Conservation (phyloP, 345 rosid genomes). For the Populus euphratica region DNA sequence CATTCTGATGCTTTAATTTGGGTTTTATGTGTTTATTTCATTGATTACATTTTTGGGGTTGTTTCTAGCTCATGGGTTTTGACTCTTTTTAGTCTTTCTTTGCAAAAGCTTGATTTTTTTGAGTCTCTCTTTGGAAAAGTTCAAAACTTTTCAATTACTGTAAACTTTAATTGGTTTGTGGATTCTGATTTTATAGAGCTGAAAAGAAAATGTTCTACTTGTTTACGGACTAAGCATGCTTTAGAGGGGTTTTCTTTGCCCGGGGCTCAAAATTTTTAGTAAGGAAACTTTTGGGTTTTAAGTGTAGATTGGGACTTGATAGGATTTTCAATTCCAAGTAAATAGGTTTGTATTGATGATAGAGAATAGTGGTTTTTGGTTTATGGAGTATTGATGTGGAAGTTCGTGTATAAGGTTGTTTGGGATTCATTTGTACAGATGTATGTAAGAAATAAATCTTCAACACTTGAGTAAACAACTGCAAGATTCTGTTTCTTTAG, state of each 20-base stretch:
- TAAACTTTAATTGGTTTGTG: not conserved
- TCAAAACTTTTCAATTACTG: not conserved
- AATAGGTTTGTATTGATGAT: not conserved
- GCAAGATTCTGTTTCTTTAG: not conserved
- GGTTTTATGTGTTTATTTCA: not conserved
- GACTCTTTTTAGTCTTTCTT: not conserved
- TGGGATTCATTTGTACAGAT: not conserved
- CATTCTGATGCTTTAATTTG: not conserved
- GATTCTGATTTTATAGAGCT: not conserved
- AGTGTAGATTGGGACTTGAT: not conserved
- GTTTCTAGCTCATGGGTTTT: not conserved
- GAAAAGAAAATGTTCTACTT: not conserved
- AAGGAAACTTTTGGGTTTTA: not conserved
- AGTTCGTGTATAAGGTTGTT: not conserved
- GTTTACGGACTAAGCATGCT: not conserved
- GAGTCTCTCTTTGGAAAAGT: not conserved
- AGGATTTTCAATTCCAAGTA: not conserved
- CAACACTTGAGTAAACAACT: not conserved
- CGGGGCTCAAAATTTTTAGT: not conserved
- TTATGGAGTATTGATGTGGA: not conserved
- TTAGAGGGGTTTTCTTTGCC: not conserved
- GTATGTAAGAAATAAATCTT: not conserved
- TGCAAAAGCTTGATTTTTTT: not conserved
- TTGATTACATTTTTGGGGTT: not conserved
- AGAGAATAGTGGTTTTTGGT: not conserved